Evolutionary conservation across 805 yeast genomes (phyloP).

Genomic region (Ogataea siamensis): DNA sequence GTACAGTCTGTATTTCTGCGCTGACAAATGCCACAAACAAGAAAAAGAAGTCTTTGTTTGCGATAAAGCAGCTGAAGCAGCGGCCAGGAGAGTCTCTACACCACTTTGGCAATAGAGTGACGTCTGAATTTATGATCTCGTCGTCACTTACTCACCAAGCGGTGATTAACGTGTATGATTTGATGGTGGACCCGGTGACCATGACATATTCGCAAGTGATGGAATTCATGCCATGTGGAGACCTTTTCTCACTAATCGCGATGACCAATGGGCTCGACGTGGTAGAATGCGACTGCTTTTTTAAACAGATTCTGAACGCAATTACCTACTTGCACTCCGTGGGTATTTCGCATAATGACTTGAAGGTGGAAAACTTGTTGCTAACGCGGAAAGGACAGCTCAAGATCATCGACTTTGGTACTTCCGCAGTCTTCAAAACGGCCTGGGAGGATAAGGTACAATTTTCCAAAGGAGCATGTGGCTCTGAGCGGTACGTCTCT

Average conservation of each 20-base stretch:
- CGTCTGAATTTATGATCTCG: conserved; percentile 89
- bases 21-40: conserved; percentile 41
- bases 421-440: conserved; percentile 85
- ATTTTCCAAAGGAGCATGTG: conserved; percentile 70
- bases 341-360: conserved; percentile 92
- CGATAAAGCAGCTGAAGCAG: conserved; percentile 73
- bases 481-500: conserved; percentile 88
- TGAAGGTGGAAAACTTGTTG: conserved; percentile 84
- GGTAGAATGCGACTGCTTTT: conserved; percentile 81
- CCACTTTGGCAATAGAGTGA: conserved; percentile 66
- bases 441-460: conserved; percentile 82
- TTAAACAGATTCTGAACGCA: conserved; percentile 83
- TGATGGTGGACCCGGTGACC: conserved; percentile 68
- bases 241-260: conserved; percentile 59
- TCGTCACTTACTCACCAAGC: conserved; percentile 73
- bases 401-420: conserved; percentile 84
- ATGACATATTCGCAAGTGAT: conserved; percentile 83
- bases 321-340: conserved; percentile 81
- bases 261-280: conserved; percentile 52
- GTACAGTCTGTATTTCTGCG: conserved; percentile 43
- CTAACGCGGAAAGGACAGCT: conserved; percentile 64
- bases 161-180: conserved; percentile 73
- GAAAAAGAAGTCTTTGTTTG: conserved; percentile 50
- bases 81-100: conserved; percentile 56
- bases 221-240: conserved; percentile 95